Base-by-base conservation (phyloP, 768 basidiomycete species). In the Lyophyllum decastes region DNA sequence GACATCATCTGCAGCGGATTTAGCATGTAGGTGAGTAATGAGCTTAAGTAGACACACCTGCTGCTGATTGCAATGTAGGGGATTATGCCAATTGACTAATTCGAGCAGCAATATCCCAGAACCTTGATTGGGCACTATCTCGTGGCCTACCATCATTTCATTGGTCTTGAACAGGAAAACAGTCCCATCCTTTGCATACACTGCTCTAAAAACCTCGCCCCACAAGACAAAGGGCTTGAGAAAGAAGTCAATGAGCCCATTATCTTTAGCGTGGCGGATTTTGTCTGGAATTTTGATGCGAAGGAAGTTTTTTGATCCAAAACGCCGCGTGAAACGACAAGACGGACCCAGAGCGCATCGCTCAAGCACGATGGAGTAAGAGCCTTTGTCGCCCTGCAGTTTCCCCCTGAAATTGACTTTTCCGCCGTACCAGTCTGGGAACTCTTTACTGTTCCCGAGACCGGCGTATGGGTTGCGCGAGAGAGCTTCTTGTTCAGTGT, bases 231-330 rank as follows among this genome's bases (percentile, higher is more conserved):
- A 77, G 0, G 83, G 81, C 33, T 78, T 73, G 11, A 66, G 62
- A 51, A 87, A 76, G 55, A 78, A 85, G 0, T 70, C 54, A 17
- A 72, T 49, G 0, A 86, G 68, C 16, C 62, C 55, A 1, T 73
- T 66, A 6, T 70, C 59, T 7, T 64, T 54, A 14, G 64, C 69
- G 58, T 76, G 70, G 11, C 70, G 48, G 10, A 80, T 58, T 0
- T 69, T 49, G 33, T 70, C 72, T 0, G 74, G 62, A 4, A 88
- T 60, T 45, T 78, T 79, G 55, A 89, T 66, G 2, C 82, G 76
- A 4, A 91, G 64, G 33, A 90, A 74, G 22, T 72, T 70, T 19
- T 74, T 72, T n/a, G 87, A 89, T 0, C 89, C 89, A 65, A 85
- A 89, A 4, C 82, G 74, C 12, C 89, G 78, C 0, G 79, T 68